Conservation (phyloP, 1,284 basidiomycete genomes). For the Jaminaea rosea region DNA sequence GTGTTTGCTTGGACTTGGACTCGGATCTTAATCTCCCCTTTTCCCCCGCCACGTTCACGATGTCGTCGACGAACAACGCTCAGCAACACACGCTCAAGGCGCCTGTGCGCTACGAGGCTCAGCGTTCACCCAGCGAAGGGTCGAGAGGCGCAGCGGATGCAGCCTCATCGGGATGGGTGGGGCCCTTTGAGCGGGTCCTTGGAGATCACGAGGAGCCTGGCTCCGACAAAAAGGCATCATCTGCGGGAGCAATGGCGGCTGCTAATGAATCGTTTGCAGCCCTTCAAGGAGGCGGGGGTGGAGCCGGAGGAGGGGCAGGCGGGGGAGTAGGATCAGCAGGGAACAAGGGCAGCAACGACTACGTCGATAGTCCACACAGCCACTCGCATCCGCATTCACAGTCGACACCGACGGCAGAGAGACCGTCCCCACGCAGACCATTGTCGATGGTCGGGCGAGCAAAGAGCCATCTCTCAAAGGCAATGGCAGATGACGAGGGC, state of each 20-base stretch:
- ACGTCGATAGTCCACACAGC: no score
- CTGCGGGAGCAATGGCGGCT: slow-evolving; percentile 2
- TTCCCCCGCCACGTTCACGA: no score
- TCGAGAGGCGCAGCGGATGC: slow-evolving; percentile 2
- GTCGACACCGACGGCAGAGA: neutral
- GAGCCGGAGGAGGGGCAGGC: neutral
- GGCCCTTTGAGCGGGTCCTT: slow-evolving; percentile 39
- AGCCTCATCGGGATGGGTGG: slow-evolving; percentile 23
- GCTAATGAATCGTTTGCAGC: slow-evolving; percentile 6
- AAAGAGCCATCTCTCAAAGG: neutral
- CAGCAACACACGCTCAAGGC: no score
- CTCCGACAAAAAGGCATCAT: slow-evolving; percentile 13
- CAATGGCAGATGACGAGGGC: neutral
- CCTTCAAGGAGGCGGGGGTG: neutral
- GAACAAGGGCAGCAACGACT: slow-evolving; percentile 3
- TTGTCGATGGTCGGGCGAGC: neutral
- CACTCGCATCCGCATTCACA: no score
- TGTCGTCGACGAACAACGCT: no score
- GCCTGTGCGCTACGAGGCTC: neutral
- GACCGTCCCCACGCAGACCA: neutral
- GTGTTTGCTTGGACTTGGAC: no score
- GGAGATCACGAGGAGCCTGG: slow-evolving; percentile 30
- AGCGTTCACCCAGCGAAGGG: neutral
- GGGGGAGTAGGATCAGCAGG: neutral
- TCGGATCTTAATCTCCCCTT: no score